These are phyloP conservation scores for Raphanus raphanistrum DNA, from an alignment of 345 rosid species.

Conservation along the genomic window DNA sequence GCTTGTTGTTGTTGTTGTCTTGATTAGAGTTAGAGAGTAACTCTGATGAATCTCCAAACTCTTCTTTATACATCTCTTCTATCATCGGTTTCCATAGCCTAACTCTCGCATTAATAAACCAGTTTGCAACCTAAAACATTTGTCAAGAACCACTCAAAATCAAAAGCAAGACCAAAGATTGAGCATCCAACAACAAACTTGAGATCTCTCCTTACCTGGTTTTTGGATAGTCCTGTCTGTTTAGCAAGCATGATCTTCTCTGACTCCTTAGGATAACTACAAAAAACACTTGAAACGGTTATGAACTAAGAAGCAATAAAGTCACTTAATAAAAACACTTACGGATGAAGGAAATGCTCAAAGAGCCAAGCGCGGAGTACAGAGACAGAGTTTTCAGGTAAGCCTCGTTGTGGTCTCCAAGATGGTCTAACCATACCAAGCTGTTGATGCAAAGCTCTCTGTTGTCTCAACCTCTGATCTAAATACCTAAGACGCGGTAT, in stretches of 20 bases:
- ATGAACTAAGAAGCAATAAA: background rate
- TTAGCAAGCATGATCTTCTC: constrained; percentile 89
- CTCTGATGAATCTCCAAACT: constrained; percentile 64
- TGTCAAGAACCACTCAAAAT: background rate
- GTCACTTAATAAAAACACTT: constrained; percentile 26
- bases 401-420: constrained; percentile 98
- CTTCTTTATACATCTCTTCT: constrained; percentile 97
- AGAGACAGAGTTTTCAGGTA: constrained; percentile 93
- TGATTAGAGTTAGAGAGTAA: constrained; percentile 66
- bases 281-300: constrained; percentile 12
- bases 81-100: constrained; percentile 97
- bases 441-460: constrained; percentile 79
- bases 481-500: constrained; percentile 79
- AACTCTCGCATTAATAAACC: constrained; percentile 93
- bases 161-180: background rate
- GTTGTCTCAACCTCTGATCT: constrained; percentile 88
- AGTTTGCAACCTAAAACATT: constrained; percentile 66
- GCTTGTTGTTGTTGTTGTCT: constrained; percentile 51
- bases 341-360: constrained; percentile 98
- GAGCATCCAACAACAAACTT: background rate
- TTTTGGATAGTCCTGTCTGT: constrained; percentile 88
- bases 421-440: constrained; percentile 87
- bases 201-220: constrained; percentile 56
- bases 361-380: constrained; percentile 96
- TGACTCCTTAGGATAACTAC: constrained; percentile 91